Base-by-base conservation (phyloP, 305 asterid genomes). In the Solanum hybrid region DNA sequence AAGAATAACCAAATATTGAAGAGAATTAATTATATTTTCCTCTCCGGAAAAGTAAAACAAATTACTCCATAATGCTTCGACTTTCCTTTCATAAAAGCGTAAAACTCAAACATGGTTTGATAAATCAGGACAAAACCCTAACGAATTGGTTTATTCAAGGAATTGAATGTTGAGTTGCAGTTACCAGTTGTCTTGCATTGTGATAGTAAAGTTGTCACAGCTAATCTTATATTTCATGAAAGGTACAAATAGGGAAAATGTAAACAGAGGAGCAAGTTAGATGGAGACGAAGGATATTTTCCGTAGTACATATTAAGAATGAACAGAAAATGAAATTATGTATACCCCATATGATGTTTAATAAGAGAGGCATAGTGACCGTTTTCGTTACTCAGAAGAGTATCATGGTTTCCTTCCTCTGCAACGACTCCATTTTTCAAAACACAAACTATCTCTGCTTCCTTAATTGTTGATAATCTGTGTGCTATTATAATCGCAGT, bases 401-500 rank as follows among this genome's bases (percentile, higher is more conserved):
- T 61, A 8, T 51, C 80, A 42, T 87, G 89, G 86, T 39, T 74
- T 36, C 89, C 89, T 42, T 75, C 42, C 69, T 87, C 85, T 18
- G 77, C 39, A 31, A 87, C 24, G 22, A 40, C 20, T 18, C 89
- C 89, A 36, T 87, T 61, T 40, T 87, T 26, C 13, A 87, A 11
- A 28, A 87, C 89, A 6, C 74, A 77, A 51, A 87, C 16, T 20
- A 34, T n/a, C 7, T 87, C 89, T 26, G 40, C 89, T 51, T 51
- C 39, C 39, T 79, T n/a, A 6, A 87, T 61, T 77, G 89, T 87
- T 22, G 85, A 87, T 39, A 87, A 28, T 40, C 89, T 51, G 85
- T 87, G 89, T n/a, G 89, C 89, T 79, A 87, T 83, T n/a, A 87
- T 22, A 20, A 87, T 61, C 3, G 85, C 77, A 61, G 85, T 87